Evolutionary conservation across 1,139 yeast genomes (phyloP), one percentile per base, ranked within the genome.

Genomic region (Scheffersomyces quercinus): DNA sequence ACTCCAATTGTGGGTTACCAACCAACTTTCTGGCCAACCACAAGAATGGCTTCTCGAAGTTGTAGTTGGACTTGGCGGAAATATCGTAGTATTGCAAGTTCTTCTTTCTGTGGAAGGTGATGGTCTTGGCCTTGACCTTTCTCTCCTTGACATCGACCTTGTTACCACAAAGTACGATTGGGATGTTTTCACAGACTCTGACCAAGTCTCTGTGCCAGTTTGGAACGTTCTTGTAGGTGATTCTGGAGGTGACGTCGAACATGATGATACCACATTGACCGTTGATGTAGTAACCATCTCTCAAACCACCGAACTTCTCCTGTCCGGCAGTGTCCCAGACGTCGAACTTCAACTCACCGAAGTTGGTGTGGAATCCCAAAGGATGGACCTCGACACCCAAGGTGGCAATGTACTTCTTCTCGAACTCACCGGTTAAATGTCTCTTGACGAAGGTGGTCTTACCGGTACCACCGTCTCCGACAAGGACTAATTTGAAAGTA

Each of bases 251-350:
- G 53, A 95, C 99, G 75, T 95, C 99, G 69, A 95, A 95, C 99
- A 95, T 95, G 73, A 95, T 95, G 77, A 95, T 93, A 78, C 98
- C 99, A 82, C 99, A 95, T 78, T 95, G 97, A 67, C 99, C 99
- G 71, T 93, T 91, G 71, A 95, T 93, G 77, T 95, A 93, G 81
- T 95, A 93, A 68, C 99, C 99, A 67, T 93, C 99, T 82, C 99
- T 91, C 67, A 95, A 82, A 63, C 99, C 99, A 73, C 99, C 99
- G 62, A 95, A 93, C 78, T 95, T 95, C 79, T 95, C 99, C 80
- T 95, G 99, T 54, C 99, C 99, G 48, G 99, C 99, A 50, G 99
- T 95, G 74, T 95, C 99, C 99, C 99, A 95, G 61, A 93, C 97
- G 68, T 95, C 97, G 73, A 95, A 95, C 75, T 89, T 91, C 77